Evolutionary conservation across 768 basidiomycete genomes (phyloP), one percentile per base, ranked within the genome.

Genomic region (Termitomyces sp.): DNA sequence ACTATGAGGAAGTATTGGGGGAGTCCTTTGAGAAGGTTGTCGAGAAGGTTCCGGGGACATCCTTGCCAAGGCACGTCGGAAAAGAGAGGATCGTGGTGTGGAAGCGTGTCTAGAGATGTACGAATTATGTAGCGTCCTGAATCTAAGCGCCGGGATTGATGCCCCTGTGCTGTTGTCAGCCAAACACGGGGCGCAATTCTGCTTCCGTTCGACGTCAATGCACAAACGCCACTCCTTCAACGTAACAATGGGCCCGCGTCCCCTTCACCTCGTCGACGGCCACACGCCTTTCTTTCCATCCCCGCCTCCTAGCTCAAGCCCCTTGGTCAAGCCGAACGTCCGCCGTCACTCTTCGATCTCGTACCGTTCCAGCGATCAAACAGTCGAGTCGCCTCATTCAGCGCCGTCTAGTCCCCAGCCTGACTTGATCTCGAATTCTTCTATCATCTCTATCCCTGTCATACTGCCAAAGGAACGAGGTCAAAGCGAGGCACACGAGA

Each of bases 281-380:
- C 75, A 72, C 50, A 48, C 66, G 57, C 63, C 69, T 42, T 59
- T 48, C 60, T 43, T 50, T 43, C 65, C 67, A n/a, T 63, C 70
- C 32, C 50, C 71, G n/a, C 69, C 72, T 17, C 65, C 69, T 10
- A 36, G 3, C 8, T n/a, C 17, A 9, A 52, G 7, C 20, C 66
- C 38, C 62, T 29, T 14, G 48, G 36, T 32, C 59, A 47, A 68
- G 57, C 57, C 65, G 59, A 59, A 65, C n/a, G 57, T 72, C 40
- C 76, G 81, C 42, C 75, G 82, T 42, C 81, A 83, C 65, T 83
- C 84, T 12, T 82, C 84, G 1, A 86, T 86, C 49, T 81, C 81
- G 2, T 86, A 86, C 61, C 73, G 75, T 63, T 69, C 76, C 59
- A 57, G 50, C 40, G 67, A 70, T n/a, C 66, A 72, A 40, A 62